Base-by-base conservation (phyloP, 306 rosid genomes). In the Amphicarpaea edgeworthii region DNA sequence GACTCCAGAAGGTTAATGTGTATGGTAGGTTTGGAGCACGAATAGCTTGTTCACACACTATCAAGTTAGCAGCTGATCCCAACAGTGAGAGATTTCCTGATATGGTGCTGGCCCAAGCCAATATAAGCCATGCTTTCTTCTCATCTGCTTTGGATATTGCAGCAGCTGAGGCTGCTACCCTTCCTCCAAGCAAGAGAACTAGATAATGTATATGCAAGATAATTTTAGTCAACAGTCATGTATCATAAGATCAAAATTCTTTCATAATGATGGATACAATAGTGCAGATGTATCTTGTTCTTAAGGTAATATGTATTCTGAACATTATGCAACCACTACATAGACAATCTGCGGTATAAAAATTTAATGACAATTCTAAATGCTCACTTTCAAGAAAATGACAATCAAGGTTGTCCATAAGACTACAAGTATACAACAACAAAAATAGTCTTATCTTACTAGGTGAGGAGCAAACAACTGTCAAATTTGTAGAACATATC, bases 31-130 rank as follows among this genome's bases (percentile, higher is more conserved):
- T 84, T 41, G 96, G 87, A 9, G 92, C 76, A 8, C 81, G 85
- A 23, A 93, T 86, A 76, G 98, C 98, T 70, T 94, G 98, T 68
- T 94, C 97, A 45, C 96, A 92, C 53, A 92, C 97, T 3, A 92
- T 95, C 86, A 95, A 88, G 84, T 92, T 95, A 3, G 98, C 97
- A 37, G 97, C 97, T 9, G 97, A 90, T 70, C 97, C 98, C 68
- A 92, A 14, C 0, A 95, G 73, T 5, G 97, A 90, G 5, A 95
- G 87, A 58, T 92, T 95, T 55, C 96, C 97, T 10, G 97, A 91
- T 2, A 95, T 80, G 0, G 97, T 95, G 86, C 97, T 95, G n/a
- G 87, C 92, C 97, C 97, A 95, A 30, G 99, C 96, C 83, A 92
- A 81, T 5, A 95, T 79, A n/a, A 95, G 88, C 99, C 97, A 92